A percentile compares a stretch with the other conserved stretches of the same genome.
Conservation (phyloP, 495 filamentous ascomycete genomes). For the Margaritispora aquatica region DNA sequence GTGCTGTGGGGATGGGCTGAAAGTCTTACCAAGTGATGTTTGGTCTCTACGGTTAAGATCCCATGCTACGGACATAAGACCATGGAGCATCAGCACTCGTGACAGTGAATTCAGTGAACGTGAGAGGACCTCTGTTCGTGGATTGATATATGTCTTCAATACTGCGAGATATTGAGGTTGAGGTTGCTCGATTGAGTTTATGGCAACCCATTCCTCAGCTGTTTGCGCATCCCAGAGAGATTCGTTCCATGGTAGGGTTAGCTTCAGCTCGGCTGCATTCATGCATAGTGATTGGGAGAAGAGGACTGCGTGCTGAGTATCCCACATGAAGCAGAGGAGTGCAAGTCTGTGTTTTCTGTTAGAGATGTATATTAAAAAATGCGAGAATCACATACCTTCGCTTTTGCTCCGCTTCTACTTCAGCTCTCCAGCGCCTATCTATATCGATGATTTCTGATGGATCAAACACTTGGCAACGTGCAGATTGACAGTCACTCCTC, state of each 20-base stretch:
- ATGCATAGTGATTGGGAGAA: conserved; percentile 54
- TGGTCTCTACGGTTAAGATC: conserved; percentile 51
- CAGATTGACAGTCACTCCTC: conserved; percentile 45
- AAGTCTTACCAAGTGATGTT: conserved; percentile 36
- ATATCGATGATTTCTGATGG: conserved; percentile 22
- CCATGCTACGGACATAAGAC: conserved; percentile 49
- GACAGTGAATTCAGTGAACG: conserved; percentile 42
- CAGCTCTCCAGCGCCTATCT: conserved; percentile 38
- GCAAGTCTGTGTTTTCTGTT: conserved; percentile 29
- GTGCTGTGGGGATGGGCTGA: conserved; percentile 1
- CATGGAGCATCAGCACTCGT: conserved; percentile 42
- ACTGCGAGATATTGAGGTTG: conserved; percentile 38
- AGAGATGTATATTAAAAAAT: background rate
- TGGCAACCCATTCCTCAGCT: conserved; percentile 38
- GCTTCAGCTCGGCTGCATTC: conserved; percentile 50
- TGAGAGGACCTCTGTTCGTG: conserved; percentile 22
- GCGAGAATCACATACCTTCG: conserved; percentile 33
- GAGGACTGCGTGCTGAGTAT: conserved; percentile 48
- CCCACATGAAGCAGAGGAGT: conserved; percentile 55
- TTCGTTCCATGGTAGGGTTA: conserved; percentile 40
- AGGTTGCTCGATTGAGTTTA: conserved; percentile 25
- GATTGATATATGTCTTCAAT: conserved; percentile 46
- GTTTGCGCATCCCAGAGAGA: conserved; percentile 44
- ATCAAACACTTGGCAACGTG: conserved; percentile 23
- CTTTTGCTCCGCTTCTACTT: conserved; percentile 46